Evolutionary conservation across 2,329 filamentous ascomycete genomes (phyloP), one percentile per base, ranked within the genome.

Genomic region (Claviceps quebecensis): DNA sequence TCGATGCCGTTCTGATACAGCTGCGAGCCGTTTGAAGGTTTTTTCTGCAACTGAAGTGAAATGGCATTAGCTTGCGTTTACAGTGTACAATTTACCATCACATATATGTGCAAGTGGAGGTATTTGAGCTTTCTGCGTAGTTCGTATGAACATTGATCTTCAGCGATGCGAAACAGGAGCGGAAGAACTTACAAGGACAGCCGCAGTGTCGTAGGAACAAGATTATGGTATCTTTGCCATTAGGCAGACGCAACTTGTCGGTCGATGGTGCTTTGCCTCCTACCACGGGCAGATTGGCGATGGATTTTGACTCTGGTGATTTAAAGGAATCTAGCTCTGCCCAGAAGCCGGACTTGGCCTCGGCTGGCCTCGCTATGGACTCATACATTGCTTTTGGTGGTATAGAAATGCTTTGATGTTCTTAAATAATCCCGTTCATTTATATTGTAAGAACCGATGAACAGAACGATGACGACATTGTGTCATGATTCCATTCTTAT

Each of bases 151-250:
- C 9, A 34, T 34, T 34, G 4, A 34, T 11, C 29, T 34, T 3
- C 8, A 29, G 26, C 37, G 14, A 38, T 39, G 37, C n/a, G 9
- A 40, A n/a, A 5, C 14, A 13, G 26, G n/a, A 39, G 13, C 13
- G 17, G 17, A 19, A 46, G 5, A 34, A 65, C 74, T 61, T 74
- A 84, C 84, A 86, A 11, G 84, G 84, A 67, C 83, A 86, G 37
- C 84, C 84, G 62, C 83, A 87, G 63, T 87, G 83, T 37, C 84
- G 73, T 5, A 88, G 71, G 59, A 88, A 88, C 16, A 79, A 74
- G 19, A 88, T 66, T 1, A 88, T 62, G 0, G 75, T 77, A 0
- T 80, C 78, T 58, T 76, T 79, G 23, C 69, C 67, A 43, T 70
- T 65, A 1, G 76, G 74, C n/a, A 84, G 64, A 7, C 62, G 60